Evolutionary conservation across 2,329 filamentous ascomycete species (phyloP), one percentile per base, ranked within the genome.

Genomic region (Ophiostoma sp.): DNA sequence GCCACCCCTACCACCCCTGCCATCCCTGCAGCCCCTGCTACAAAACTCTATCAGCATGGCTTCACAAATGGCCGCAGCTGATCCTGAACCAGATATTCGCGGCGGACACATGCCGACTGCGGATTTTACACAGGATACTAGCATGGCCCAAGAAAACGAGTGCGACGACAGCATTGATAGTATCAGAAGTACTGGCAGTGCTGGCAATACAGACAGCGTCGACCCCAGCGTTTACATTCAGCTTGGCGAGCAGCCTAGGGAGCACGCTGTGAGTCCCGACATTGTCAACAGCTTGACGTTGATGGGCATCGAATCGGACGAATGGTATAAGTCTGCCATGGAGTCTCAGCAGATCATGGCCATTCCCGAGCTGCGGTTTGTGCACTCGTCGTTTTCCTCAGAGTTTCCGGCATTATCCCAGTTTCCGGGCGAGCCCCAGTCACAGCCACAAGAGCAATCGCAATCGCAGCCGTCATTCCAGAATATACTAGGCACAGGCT

Each of bases 241-340:
- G 67, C 78, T 89, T 69, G 90, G 91, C 75, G 83, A 89, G 76
- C 85, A 85, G n/a, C 84, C 91, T 33, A 83, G 87, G 68, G 86
- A 87, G 72, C 86, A 87, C 67, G 88, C 87, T 8, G 88, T 87
- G 20, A 83, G 86, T 66, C 85, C 87, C 70, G 86, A 89, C 73
- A 85, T 86, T 4, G 88, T 87, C 62, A 85, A 88, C 73, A 79
- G 79, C 39, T 83, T 84, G 20, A 83, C 85, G 66, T 83, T 86
- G 35, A 83, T 91, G 74, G 89, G 91, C 76, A 88, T 90, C 73
- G 88, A 89, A 75, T 91, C 88, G 88, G 89, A 92, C 77, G 88
- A 90, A 77, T 92, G 89, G 86, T 80, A 91, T 72, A 91, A 91
- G 78, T 87, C 89, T 75, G 88, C 86, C 62, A 85, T 89, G 67